Percentiles rank a stretch among this genome's conserved stretches.
Evolutionary conservation across 768 basidiomycete genomes (phyloP).

Genomic region (Suillus subaureus): DNA sequence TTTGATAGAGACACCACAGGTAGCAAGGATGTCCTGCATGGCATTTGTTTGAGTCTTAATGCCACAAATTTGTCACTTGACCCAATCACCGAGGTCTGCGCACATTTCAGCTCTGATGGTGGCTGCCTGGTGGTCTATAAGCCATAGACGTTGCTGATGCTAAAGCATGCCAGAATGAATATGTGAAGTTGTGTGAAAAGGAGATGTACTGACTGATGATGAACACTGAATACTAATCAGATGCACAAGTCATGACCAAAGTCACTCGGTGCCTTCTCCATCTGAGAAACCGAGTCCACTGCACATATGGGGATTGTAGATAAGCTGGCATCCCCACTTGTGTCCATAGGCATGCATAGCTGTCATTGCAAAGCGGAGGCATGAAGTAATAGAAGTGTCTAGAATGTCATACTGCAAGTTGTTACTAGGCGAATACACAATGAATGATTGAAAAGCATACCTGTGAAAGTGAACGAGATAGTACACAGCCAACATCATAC

Average conservation of each 20-base stretch:
- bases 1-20: background rate
- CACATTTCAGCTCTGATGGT: slow-evolving; percentile 28
- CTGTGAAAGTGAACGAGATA: slow-evolving; percentile 25
- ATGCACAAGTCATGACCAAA: slow-evolving; percentile 38
- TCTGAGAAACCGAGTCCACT: slow-evolving; percentile 13
- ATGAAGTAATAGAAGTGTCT: slow-evolving; percentile 9
- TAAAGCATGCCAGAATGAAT: slow-evolving; percentile 4
- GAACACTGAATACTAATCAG: slow-evolving; percentile 37
- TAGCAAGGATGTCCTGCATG: background rate
- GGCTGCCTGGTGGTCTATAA: slow-evolving; percentile 36
- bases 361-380: slow-evolving; percentile 34
- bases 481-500: slow-evolving; percentile 41
- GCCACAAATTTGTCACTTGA: slow-evolving; percentile 25
- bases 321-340: slow-evolving; percentile 32
- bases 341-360: slow-evolving; percentile 45
- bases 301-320: slow-evolving; percentile 29
- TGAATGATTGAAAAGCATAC: slow-evolving; percentile 21
- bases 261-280: slow-evolving; percentile 17
- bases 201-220: slow-evolving; percentile 34
- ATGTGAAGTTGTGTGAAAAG: background rate
- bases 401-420: background rate
- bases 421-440: no score
- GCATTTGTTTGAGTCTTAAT: slow-evolving; percentile 9
- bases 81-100: slow-evolving; percentile 37
- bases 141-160: slow-evolving; percentile 32